Evolutionary conservation across 768 basidiomycete species (phyloP), one percentile per base, ranked within the genome.

Genomic region (Holtermannia corniformis): DNA sequence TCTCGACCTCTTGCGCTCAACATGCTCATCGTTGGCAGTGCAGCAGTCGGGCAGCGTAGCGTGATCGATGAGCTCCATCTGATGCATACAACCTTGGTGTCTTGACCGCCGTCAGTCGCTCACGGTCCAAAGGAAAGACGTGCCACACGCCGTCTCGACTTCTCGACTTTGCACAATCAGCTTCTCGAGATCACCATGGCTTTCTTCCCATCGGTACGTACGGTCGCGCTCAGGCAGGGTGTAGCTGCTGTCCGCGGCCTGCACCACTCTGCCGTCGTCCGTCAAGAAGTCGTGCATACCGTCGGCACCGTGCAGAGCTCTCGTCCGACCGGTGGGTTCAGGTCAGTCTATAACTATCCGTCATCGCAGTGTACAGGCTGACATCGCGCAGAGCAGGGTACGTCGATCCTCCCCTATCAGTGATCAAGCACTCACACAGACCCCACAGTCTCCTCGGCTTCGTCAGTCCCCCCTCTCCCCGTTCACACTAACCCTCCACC

Each of bases 391-490:
- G 65, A 32, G 62, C 62, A 54, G 65, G 65, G 65, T 67, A 47
- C 60, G 65, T 63, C 3, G 1, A 3, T 26, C 40, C 20, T 20
- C 27, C 4, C 10, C 4, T 11, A 37, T n/a, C 12, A 5, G 14
- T 41, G 27, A 49, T 23, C n/a, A 44, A 7, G 19, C 43, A 3
- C 4, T 19, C 21, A 42, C 13, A 21, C 27, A 25, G 41, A 11
- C 49, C 7, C 41, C 23, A 27, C 26, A 67, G 65, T 25, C 57
- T 67, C 20, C 50, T 67, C 1, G 65, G 65, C 19, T 67, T 67
- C 37, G 65, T 67, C 28, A 57, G 65, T 67, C 21, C 4, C 13
- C 4, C 12, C 10, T 13, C 43, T 42, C 16, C 10, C 22, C 25
- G 5, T 5, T 5, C 20, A 28, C 48, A 41, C 21, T 32, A 13